Conservation (phyloP, 306 rosid genomes). For the Trifolium subterraneum region DNA sequence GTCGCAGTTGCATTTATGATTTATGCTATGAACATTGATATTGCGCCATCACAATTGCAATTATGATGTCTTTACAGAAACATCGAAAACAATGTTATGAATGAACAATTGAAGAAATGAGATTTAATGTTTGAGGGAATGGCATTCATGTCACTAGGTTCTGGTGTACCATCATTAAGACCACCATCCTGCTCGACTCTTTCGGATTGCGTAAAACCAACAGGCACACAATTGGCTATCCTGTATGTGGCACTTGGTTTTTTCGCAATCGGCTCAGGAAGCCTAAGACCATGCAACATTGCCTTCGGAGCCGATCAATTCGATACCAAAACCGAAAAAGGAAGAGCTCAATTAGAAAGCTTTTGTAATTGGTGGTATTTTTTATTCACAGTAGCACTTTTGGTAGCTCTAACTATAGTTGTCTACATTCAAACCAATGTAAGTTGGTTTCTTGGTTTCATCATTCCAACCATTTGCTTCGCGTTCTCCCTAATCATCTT, state of each 20-base stretch:
- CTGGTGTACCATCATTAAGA: conserved; percentile 51
- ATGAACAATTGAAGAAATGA: conserved; percentile 26
- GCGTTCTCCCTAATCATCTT: conserved; percentile 50
- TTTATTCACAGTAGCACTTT: conserved; percentile 53
- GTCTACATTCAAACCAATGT: conserved; percentile 59
- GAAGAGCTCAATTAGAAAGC: conserved; percentile 61
- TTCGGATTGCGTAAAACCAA: conserved; percentile 50
- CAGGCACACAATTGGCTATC: conserved; percentile 43
- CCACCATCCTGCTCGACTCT: conserved; percentile 48
- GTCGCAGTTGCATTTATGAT: neutral
- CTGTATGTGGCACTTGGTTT: conserved; percentile 56
- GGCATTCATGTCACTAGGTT: conserved; percentile 52
- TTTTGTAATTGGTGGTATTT: conserved; percentile 75
- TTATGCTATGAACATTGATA: neutral
- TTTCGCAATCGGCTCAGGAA: conserved; percentile 57
- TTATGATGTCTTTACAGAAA: neutral
- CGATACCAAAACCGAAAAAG: conserved; percentile 54
- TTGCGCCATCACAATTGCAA: neutral
- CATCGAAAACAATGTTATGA: neutral
- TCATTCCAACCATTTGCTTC: conserved; percentile 58
- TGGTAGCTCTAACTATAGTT: conserved; percentile 59
- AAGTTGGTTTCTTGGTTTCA: conserved; percentile 65
- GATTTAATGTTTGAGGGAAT: conserved; percentile 55
- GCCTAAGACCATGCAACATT: conserved; percentile 73
- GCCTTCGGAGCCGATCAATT: conserved; percentile 83